Percentiles rank a stretch among this genome's conserved stretches.
Evolutionary conservation across 306 rosid species (phyloP).

Genomic region (Pterocarpus santalinus): DNA sequence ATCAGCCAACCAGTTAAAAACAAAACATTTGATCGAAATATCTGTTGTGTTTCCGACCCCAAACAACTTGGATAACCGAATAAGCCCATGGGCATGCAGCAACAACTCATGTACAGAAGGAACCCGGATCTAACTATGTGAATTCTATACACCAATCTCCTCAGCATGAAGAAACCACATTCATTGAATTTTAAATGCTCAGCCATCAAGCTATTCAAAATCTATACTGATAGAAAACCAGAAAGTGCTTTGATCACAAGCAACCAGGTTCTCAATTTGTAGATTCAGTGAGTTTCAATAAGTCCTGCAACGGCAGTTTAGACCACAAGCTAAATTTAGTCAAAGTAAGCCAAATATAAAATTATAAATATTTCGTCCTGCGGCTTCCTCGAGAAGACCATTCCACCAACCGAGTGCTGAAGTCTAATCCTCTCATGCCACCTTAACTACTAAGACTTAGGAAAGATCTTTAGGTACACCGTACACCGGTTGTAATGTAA

Average conservation of each 20-base stretch:
- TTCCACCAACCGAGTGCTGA: not conserved
- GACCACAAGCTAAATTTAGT: slow-evolving; percentile 8
- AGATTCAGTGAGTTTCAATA: not conserved
- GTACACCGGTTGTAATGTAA: not conserved
- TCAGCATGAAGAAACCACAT: not conserved
- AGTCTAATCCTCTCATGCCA: not conserved
- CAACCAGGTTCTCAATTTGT: not conserved
- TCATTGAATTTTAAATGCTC: not conserved
- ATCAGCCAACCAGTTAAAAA: not conserved
- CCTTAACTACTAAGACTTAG: not conserved
- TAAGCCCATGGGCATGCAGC: too few species aligned
- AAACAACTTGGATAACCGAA: too few species aligned
- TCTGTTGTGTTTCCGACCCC: too few species aligned
- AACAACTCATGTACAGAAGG: not conserved
- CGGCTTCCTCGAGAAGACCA: not conserved
- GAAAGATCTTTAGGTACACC: not conserved
- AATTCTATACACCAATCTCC: slow-evolving; percentile 12
- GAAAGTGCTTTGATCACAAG: not conserved
- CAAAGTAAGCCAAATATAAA: not conserved
- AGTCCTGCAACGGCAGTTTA: slow-evolving; percentile 5
- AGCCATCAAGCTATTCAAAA: not conserved
- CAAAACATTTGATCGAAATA: not conserved
- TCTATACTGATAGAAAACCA: not conserved
- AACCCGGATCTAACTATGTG: not conserved
- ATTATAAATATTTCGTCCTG: not conserved